Base-by-base conservation (phyloP, 805 yeast species). In the Starmerella tilneyi region DNA sequence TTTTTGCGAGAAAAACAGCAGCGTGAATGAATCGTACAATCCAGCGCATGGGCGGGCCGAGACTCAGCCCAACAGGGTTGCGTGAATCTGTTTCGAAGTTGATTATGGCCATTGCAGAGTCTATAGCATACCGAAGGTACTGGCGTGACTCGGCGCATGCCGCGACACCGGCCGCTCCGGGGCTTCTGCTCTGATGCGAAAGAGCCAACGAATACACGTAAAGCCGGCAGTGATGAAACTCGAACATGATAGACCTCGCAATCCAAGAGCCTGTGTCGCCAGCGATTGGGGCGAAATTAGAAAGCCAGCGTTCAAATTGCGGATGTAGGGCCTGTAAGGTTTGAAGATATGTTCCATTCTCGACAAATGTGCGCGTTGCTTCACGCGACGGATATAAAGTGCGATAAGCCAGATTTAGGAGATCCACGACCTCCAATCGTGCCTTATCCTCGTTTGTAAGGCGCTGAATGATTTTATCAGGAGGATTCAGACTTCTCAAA, bases 31-130 rank as follows among this genome's bases (percentile, higher is more conserved):
- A 77, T 43, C 94, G 70, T 0, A 84, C 81, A 6, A 82, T 78
- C 94, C 96, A 86, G 51, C 95, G 68, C n/a, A 85, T 86, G 1
- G 51, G 49, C 24, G 97, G 96, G 79, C 86, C 84, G 58, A 72
- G 81, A 46, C 77, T 69, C 44, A 85, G 64, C 68, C 81, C 63
- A 12, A 50, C 54, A 55, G 80, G 84, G 5, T 85, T 77, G 31
- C 92, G 64, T 45, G 28, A 26, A n/a, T 30, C 34, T 1, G 75
- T 76, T 4, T 88, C 82, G 4, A 81, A 79, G 20, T 73, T 70
- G 22, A 88, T 64, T 55, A 84, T 74, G 58, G 83, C 94, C 55
- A 79, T 78, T 1, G 96, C 96, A 0, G 96, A 81, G 47, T 70
- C 75, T 53, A 80, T 84, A 0, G 96, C 96, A 45, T 78, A 69